Base-by-base conservation (phyloP, 768 basidiomycete genomes). In the Suillus subalutaceus region DNA sequence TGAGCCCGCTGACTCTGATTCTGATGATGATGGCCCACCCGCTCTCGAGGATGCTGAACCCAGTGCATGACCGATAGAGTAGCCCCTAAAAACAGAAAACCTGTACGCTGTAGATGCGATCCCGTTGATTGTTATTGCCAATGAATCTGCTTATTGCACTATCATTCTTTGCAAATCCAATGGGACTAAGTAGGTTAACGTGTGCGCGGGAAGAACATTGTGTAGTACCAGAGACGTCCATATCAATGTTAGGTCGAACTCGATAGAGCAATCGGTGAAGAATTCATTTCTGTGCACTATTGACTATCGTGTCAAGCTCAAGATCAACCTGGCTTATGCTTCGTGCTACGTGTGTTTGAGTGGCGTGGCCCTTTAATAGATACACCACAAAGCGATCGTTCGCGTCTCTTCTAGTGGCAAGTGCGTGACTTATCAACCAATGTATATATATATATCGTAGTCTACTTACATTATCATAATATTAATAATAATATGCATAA, bases 1-100 rank as follows among this genome's bases (percentile, higher is more conserved):
- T 35, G 80, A 68, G 3, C 12, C 55, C 30, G 81, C 75, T 23
- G 83, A 72, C 6, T 75, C 73, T 44, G 82, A 83, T 41, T 71
- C 69, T 18, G 73, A 81, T 7, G 88, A 88, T 59, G 90, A 89
- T 50, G 91, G 88, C 61, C 92, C 91, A 64, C 93, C 93, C 62
- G 90, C 92, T 70, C 89, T 94, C 57, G 93, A 94, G 79, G 87
- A 88, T n/a, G 82, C 81, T 38, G 84, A 85, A 72, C 73, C 80
- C 26, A 16, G 38, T 40, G 26, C 40, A 16, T 59, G 58, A 59
- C 40, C 16, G 23, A 40, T 41, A 16, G 23, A 41, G 58, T 26
- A 59, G 16, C 58, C 58, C 58, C 58, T 59, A 59, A 59, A 59
- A 59, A 6, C 10, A 40, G 38, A 59, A 40, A 59, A 59, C 6